Percentiles rank a stretch among this genome's conserved stretches.
phyloP scores from a whole-genome alignment of 768 basidiomycete genomes.

The Boletus speciosus region DNA sequence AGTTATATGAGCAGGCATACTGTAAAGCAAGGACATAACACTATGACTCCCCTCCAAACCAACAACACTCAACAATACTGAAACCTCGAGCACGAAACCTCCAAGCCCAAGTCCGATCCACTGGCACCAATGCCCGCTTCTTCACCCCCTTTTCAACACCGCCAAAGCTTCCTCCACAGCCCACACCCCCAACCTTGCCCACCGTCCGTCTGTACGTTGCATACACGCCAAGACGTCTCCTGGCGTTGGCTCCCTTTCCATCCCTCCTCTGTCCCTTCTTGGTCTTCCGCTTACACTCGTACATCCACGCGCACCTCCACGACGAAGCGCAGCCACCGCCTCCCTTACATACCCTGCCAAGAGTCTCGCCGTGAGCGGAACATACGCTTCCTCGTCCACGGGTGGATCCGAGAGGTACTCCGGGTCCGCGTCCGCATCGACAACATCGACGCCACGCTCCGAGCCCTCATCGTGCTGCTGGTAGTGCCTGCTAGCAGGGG shows the following conservation, averaged over 20 bases:
- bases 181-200: slow-evolving; percentile 65
- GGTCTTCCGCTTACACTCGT: slow-evolving; percentile 12
- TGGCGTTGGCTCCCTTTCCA: slow-evolving; percentile 28
- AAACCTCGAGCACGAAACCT: not conserved
- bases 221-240: slow-evolving; percentile 48
- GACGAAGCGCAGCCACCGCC: slow-evolving; percentile 39
- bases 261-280: not conserved
- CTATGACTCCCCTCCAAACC: not conserved
- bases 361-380: slow-evolving; percentile 53
- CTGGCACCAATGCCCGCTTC: not conserved
- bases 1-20: not conserved
- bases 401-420: slow-evolving; percentile 59
- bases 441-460: slow-evolving; percentile 10
- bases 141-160: slow-evolving; percentile 16
- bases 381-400: slow-evolving; percentile 55
- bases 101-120: not conserved
- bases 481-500: not conserved
- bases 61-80: not conserved
- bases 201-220: slow-evolving; percentile 53
- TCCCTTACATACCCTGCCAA: slow-evolving; percentile 47
- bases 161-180: slow-evolving; percentile 58
- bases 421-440: slow-evolving; percentile 37
- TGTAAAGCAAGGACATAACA: not conserved
- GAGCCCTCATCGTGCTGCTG: not conserved
- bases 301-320: not conserved